Evolutionary conservation across 1,284 basidiomycete genomes (phyloP), one percentile per base, ranked within the genome.

Genomic region (Porogramme epimiltina): DNA sequence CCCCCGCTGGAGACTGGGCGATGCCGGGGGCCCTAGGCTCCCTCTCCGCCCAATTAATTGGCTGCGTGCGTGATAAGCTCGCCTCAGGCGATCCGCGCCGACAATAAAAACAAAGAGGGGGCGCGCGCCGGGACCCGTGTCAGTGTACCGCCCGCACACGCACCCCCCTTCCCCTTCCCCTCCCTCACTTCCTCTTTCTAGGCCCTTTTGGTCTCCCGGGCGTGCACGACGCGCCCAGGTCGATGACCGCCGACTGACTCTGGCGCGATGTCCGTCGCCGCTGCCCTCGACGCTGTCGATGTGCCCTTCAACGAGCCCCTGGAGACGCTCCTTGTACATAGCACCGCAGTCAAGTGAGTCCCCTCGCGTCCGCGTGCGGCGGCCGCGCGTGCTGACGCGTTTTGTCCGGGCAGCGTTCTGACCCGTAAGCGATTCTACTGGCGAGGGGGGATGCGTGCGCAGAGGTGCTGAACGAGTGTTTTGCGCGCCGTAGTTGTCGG

Each of bases 391-490:
- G 20, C 51, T 47, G 34, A 49, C 40, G 42, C 43, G 36, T 41
- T 47, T 44, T 56, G 25, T 52, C 49, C 39, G 46, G 37, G 40
- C 33, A 69, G 67, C 45, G 58, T 63, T 52, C 56, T 67, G 58
- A 63, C 66, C 39, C 61, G 67, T 69, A 56, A 44, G 66, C 59
- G n/a, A n/a, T n/a, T n/a, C n/a, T n/a, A n/a, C n/a, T n/a, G n/a
- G n/a, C n/a, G n/a, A n/a, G n/a, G n/a, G n/a, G n/a, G n/a, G n/a
- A n/a, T n/a, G n/a, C n/a, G n/a, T n/a, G n/a, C n/a, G n/a, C n/a
- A n/a, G n/a, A n/a, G n/a, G n/a, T n/a, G n/a, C n/a, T n/a, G n/a
- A n/a, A n/a, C n/a, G n/a, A n/a, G n/a, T n/a, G n/a, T n/a, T n/a
- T n/a, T 19, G 19, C 20, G 23, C 11, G 16, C 18, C 39, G 10